These are phyloP conservation scores for Pichia nakasei DNA, from an alignment of 805 yeast species.

Conservation along the genomic window DNA sequence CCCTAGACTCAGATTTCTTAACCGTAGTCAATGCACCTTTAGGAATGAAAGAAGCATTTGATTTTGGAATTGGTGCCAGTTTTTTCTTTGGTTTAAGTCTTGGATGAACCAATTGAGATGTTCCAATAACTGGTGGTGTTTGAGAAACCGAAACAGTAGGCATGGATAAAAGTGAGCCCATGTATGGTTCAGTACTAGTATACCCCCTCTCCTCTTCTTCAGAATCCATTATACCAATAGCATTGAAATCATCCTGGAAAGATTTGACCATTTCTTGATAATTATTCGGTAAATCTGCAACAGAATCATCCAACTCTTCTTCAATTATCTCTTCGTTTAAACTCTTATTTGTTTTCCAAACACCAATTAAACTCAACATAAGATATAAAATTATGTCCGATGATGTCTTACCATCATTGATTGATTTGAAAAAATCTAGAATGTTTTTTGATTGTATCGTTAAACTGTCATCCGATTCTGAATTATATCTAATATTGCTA, in stretches of 20 bases:
- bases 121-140: neutral
- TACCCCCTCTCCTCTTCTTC: slow-evolving; percentile 1
- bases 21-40: neutral
- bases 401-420: neutral
- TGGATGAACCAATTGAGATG: neutral
- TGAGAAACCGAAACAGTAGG: slow-evolving; percentile 5
- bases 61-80: neutral
- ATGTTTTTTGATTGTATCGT: neutral
- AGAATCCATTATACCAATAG: slow-evolving; percentile 5
- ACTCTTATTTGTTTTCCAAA: slow-evolving; percentile 2
- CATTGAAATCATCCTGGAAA: slow-evolving; percentile 11
- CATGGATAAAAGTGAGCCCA: neutral
- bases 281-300: slow-evolving; percentile 3
- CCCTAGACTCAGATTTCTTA: neutral
- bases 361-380: slow-evolving; percentile 3
- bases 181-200: neutral
- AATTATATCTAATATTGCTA: neutral
- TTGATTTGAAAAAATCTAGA: slow-evolving; percentile 1
- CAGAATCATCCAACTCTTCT: neutral
- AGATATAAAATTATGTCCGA: slow-evolving; percentile 7
- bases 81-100: neutral
- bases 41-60: neutral
- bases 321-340: neutral
- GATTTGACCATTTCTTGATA: slow-evolving; percentile 4
- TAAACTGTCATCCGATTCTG: neutral